Base-by-base conservation (phyloP, 108 stramenopile genomes). In the Stephanodiscus minutulus region DNA sequence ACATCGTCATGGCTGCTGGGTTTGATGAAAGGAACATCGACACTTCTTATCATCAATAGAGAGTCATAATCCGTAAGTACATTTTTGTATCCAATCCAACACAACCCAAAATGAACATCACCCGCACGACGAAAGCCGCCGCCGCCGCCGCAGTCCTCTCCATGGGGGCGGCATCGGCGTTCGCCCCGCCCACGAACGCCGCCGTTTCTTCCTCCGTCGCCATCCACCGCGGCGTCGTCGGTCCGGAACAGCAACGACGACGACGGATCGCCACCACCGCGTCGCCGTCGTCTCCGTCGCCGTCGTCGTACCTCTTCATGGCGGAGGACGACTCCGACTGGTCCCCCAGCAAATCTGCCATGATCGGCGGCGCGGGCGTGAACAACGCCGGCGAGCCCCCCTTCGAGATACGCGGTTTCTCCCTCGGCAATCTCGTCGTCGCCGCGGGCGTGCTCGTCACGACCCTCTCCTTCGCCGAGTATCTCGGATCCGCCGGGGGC, bases 391-490 rank as follows among this genome's bases (percentile, higher is more conserved):
- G 96, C 56, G 96, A 98, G 72, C 96, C 96, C n/a, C 98, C 98
- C 8, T 97, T 98, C 66, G 96, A 98, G 82, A 96, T 98, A 73
- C 97, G 97, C 29, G 98, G 98, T 18, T 97, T 98, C 69, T 97
- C 96, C 20, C 79, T 98, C 5, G 97, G 95, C 53, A 97, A 95
- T 63, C 77, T 92, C n/a, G 86, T 96, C n/a, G 85, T 96, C 46
- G 56, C 77, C 18, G 74, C 80, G 17, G 98, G 98, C 36, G 37
- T 96, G 15, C 41, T 76, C 12, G 82, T 97, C 60, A 98, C 98
- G 0, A 54, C 77, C 8, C 77, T 92, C 5, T 91, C 91, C 12
- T 97, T 97, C 82, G 86, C 78, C 11, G 96, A 96, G 82, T 98
- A 96, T 73, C 92, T 98, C 54, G 74, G 79, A n/a, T n/a, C 86